Evolutionary conservation across 352 stramenopile genomes (phyloP), one percentile per base, ranked within the genome.

Genomic region (Phytophthora litchii): DNA sequence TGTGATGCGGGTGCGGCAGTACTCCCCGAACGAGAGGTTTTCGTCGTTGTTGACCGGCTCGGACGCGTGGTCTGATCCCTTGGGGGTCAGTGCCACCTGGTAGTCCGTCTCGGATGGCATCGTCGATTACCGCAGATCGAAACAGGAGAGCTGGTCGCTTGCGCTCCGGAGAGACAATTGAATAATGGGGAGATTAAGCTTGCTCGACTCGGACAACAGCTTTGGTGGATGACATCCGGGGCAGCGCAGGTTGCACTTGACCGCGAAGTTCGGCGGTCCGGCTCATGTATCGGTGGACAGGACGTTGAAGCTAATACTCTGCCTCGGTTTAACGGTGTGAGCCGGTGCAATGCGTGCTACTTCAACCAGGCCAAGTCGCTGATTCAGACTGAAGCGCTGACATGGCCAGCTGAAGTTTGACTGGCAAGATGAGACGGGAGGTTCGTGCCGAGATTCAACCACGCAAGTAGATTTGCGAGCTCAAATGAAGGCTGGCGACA

Each of bases 1-100:
- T 19, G 55, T 78, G 44, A 74, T 27, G 14, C 73, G 69, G n/a
- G 69, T 72, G 37, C 45, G 55, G 50, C 64, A 67, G 55, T 78
- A 80, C 29, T 79, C 64, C 20, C 58, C 47, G 41, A 72, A 52
- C n/a, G 63, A 72, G n/a, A 43, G 67, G 2, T 66, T 40, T 34
- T 70, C 50, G 41, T 72, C 62, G 29, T 69, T 60, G 27, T 54
- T 54, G 12, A 62, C 51, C 11, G 67, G 48, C n/a, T 72, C 53
- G 10, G 34, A 13, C 16, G 64, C 29, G 21, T 38, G 13, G 53
- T 64, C 58, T 44, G 67, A 67, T 35, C 38, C 53, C 17, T 63
- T 63, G 19, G 67, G 67, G 14, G 67, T 72, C 40, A 70, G 17
- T n/a, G 38, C 62, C 56, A 67, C 53, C 36, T 72, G 67, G 54